Evolutionary conservation across 2,329 filamentous ascomycete species (phyloP).

Genomic region (Graphilbum ipis-grandicollis): DNA sequence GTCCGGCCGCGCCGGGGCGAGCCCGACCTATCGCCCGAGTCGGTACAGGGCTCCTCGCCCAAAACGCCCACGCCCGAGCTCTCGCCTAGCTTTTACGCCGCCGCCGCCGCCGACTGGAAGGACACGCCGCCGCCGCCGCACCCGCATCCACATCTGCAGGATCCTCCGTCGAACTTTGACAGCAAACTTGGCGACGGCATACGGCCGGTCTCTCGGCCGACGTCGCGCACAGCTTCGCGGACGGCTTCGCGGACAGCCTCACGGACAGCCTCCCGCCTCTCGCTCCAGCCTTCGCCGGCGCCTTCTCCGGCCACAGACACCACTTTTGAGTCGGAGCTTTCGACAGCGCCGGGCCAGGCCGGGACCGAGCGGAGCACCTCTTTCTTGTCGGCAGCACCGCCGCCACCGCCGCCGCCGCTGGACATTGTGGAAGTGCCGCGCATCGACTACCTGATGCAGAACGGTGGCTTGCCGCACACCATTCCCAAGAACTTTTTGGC

Average conservation of each 20-base stretch:
- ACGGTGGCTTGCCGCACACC: constrained; percentile 60
- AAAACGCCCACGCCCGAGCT: constrained; percentile 30
- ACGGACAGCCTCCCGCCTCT: no score
- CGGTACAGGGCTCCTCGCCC: constrained; percentile 34
- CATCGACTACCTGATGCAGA: constrained; percentile 82
- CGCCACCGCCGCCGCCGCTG: constrained; percentile 59
- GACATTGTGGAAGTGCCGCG: constrained; percentile 55
- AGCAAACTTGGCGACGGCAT: background rate
- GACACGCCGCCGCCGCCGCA: constrained; percentile 31
- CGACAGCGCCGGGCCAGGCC: background rate
- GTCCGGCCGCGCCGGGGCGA: constrained; percentile 18
- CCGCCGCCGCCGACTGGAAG: constrained; percentile 11
- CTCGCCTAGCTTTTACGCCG: constrained; percentile 5
- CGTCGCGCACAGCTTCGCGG: no score
- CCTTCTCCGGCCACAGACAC: background rate
- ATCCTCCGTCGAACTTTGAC: background rate
- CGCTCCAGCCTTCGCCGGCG: background rate
- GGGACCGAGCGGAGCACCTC: constrained; percentile 2
- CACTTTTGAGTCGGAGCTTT: constrained; percentile 2
- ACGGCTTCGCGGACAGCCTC: constrained; percentile 9
- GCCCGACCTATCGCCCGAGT: constrained; percentile 31
- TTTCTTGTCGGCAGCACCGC: constrained; percentile 18
- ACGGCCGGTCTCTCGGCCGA: no score
- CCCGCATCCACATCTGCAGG: constrained; percentile 8
- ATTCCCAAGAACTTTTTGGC: constrained; percentile 60